These are phyloP conservation scores for Kodamaea anthophila DNA, from an alignment of 1,139 yeast genomes.

Conservation along the genomic window DNA sequence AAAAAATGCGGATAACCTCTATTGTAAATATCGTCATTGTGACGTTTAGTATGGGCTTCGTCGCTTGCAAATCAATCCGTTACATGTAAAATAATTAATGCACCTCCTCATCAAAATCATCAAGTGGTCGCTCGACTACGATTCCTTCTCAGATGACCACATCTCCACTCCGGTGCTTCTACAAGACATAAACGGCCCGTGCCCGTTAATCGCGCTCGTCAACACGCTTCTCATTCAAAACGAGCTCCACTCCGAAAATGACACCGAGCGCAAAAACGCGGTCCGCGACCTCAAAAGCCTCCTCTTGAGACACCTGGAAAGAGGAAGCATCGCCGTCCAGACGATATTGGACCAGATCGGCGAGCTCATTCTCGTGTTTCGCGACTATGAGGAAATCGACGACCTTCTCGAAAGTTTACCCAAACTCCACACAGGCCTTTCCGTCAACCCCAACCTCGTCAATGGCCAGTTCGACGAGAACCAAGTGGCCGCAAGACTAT, in stretches of 20 bases:
- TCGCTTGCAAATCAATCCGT: no score
- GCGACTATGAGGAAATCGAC: constrained; percentile 21
- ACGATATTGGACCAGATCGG: constrained; percentile 42
- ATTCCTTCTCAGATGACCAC: constrained; percentile 17
- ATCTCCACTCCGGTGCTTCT: constrained; percentile 54
- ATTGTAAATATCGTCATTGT: no score
- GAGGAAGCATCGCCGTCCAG: constrained; percentile 21
- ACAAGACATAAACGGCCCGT: constrained; percentile 83
- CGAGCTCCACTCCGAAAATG: constrained; percentile 20
- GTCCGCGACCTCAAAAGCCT: constrained; percentile 20
- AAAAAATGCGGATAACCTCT: no score
- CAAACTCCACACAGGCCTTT: constrained; percentile 61
- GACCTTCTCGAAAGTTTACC: constrained; percentile 51
- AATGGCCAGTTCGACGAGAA: constrained; percentile 53
- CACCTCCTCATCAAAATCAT: constrained; percentile 10
- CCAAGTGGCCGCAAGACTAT: constrained; percentile 30
- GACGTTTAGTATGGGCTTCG: no score
- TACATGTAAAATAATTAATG: no score
- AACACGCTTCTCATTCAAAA: constrained; percentile 58
- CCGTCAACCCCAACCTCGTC: constrained; percentile 61
- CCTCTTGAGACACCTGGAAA: constrained; percentile 15
- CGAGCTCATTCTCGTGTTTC: constrained; percentile 29
- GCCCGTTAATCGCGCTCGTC: constrained; percentile 78
- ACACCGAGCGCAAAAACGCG: constrained; percentile 10
- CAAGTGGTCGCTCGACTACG: constrained; percentile 16